Evolutionary conservation across 179 eudicot species (phyloP).

Genomic region (Beta lomatogona): DNA sequence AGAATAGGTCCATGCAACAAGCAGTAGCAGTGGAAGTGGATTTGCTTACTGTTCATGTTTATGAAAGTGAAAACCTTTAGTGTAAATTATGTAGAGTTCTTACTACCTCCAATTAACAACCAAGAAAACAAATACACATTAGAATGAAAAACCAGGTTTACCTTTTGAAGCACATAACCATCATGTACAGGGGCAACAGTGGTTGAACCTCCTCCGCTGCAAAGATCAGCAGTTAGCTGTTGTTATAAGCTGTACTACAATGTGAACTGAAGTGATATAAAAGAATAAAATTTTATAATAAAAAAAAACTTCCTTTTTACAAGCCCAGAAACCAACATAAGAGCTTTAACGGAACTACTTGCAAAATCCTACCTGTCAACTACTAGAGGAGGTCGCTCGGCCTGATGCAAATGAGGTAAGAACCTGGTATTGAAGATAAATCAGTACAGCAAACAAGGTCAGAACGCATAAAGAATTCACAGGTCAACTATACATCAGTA

Average conservation of each 20-base stretch:
- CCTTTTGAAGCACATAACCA: slow-evolving; percentile 99
- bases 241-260: slow-evolving; percentile 1
- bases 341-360: not conserved
- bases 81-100: slow-evolving; percentile 1
- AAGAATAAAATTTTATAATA: too few species aligned
- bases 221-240: slow-evolving; percentile 20
- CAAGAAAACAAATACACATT: not conserved
- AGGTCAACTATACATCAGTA: slow-evolving; percentile 16
- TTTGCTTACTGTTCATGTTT: not conserved
- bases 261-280: slow-evolving; percentile 4
- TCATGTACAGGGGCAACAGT: slow-evolving; percentile 96
- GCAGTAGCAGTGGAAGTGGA: not conserved
- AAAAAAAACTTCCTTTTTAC: not conserved
- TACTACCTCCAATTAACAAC: not conserved
- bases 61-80: not conserved
- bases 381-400: slow-evolving; percentile 89
- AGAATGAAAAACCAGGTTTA: slow-evolving; percentile 26
- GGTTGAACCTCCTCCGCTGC: slow-evolving; percentile 98
- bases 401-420: slow-evolving; percentile 99
- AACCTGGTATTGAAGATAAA: slow-evolving; percentile 54
- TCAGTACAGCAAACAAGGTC: slow-evolving; percentile 16
- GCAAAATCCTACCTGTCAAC: slow-evolving; percentile 70
- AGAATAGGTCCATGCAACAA: not conserved
- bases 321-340: not conserved
- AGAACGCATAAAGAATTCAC: slow-evolving; percentile 14